These are phyloP conservation scores for Monilinia laxa DNA, from an alignment of 2,329 filamentous ascomycete genomes.

Conservation along the genomic window DNA sequence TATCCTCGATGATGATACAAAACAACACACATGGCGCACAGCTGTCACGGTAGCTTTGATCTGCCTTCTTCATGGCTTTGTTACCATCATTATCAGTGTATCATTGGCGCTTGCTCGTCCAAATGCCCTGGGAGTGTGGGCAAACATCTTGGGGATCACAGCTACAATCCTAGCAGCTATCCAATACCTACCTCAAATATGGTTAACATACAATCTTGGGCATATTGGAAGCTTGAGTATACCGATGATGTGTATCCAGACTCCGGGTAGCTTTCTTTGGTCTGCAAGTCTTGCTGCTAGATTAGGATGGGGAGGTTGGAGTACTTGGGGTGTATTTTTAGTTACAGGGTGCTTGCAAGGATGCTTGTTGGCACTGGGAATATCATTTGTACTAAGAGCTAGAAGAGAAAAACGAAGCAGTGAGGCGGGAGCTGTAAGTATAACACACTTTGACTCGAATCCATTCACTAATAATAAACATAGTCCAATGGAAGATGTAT, in stretches of 20 bases:
- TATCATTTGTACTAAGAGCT: slow-evolving; percentile 65
- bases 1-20: slow-evolving; percentile 39
- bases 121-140: slow-evolving; percentile 70
- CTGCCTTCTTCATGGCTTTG: slow-evolving; percentile 74
- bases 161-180: slow-evolving; percentile 76
- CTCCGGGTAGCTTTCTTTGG: slow-evolving; percentile 87
- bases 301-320: slow-evolving; percentile 83
- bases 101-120: slow-evolving; percentile 65
- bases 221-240: slow-evolving; percentile 90
- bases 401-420: slow-evolving; percentile 27
- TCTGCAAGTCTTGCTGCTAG: slow-evolving; percentile 78
- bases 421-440: slow-evolving; percentile 27
- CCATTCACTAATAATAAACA: slow-evolving; percentile 17
- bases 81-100: slow-evolving; percentile 66
- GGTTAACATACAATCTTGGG: slow-evolving; percentile 81
- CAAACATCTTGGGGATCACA: slow-evolving; percentile 79
- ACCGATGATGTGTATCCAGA: slow-evolving; percentile 98
- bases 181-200: slow-evolving; percentile 95
- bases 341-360: slow-evolving; percentile 86
- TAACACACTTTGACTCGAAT: not conserved
- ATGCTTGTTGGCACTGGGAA: slow-evolving; percentile 72
- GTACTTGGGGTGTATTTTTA: slow-evolving; percentile 89
- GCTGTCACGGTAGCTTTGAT: slow-evolving; percentile 72
- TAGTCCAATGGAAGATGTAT: slow-evolving; percentile 26
- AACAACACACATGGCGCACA: slow-evolving; percentile 70